Evolutionary conservation across 345 rosid genomes (phyloP).

Genomic region (Acer yangbiense): DNA sequence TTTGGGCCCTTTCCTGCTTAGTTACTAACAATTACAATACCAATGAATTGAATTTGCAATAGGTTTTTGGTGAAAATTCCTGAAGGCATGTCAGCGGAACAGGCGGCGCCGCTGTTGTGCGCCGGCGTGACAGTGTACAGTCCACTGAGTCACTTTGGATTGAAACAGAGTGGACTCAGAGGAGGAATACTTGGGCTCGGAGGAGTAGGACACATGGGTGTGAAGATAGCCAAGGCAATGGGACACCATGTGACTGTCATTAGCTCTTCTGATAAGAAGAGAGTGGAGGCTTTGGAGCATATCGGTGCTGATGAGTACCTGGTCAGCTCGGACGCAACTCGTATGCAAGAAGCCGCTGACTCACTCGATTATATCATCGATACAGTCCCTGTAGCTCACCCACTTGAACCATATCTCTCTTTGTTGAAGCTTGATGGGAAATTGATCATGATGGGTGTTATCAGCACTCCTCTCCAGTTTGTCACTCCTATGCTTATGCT

Average conservation of each 20-base stretch:
- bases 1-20: too few species aligned
- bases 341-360: conserved; percentile 66
- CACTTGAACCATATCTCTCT: conserved; percentile 81
- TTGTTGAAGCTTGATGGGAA: conserved; percentile 81
- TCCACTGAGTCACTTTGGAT: conserved; percentile 79
- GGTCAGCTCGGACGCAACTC: conserved; percentile 62
- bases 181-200: conserved; percentile 93
- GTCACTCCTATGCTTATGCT: conserved; percentile 76
- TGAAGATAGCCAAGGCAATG: conserved; percentile 92
- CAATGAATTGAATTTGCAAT: background rate
- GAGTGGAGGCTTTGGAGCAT: conserved; percentile 76
- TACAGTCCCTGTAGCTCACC: conserved; percentile 82
- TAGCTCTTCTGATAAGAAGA: conserved; percentile 91
- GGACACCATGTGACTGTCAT: conserved; percentile 94
- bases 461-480: conserved; percentile 74
- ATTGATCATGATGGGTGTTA: conserved; percentile 80
- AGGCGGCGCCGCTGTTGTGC: conserved; percentile 83
- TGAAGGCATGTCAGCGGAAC: conserved; percentile 81
- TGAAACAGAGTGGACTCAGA: conserved; percentile 61
- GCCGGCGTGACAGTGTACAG: conserved; percentile 93
- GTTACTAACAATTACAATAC: too few species aligned
- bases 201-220: conserved; percentile 99
- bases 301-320: conserved; percentile 87
- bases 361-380: conserved; percentile 87
- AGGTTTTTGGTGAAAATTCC: conserved; percentile 91